Evolutionary conservation across 768 basidiomycete species (phyloP), one percentile per base, ranked within the genome.

Genomic region (Boletellus sp.): DNA sequence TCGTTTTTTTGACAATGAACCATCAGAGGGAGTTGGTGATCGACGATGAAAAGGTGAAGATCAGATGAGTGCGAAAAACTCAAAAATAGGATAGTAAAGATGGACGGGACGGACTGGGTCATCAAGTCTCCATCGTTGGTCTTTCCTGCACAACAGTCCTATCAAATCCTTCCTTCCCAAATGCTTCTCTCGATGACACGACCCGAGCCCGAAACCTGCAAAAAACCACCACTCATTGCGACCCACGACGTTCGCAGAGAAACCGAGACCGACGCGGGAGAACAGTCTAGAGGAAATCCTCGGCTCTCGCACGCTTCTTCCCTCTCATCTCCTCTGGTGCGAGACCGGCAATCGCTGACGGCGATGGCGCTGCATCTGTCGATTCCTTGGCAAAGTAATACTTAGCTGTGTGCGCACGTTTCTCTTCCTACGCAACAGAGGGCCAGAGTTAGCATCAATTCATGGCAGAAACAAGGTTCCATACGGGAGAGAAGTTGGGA

Each of bases 221-320:
- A 65, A 62, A 65, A 65, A 58, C 63, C 35, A 54, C 63, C 52
- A 61, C 64, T 63, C 56, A 58, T 60, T 53, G 62, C 60, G 50
- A 67, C 58, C 60, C 60, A 62, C 50, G 53, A 60, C 32, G 47
- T 33, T 50, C 48, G 47, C 56, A 60, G 60, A 65, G 54, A 60
- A 64, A 66, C 60, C 59, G 46, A 54, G 61, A 68, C 60, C 64
- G 54, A 68, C 61, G 51, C 36, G 48, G 40, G 39, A 54, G 44
- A 44, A 52, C 23, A 53, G 38, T 43, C 62, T 70, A 90, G 59
- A 92, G 70, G 68, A 89, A 90, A 67, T 93, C 91, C 68, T 92
- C 90, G 28, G 91, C 91, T 56, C 89, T 76, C 41, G 90, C 87
- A 41, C 91, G 74, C 69, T 93, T 93, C 74, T 84, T 89, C 42